phyloP scores from a whole-genome alignment of 805 yeast species.

The Saturnispora kantuleensis region DNA sequence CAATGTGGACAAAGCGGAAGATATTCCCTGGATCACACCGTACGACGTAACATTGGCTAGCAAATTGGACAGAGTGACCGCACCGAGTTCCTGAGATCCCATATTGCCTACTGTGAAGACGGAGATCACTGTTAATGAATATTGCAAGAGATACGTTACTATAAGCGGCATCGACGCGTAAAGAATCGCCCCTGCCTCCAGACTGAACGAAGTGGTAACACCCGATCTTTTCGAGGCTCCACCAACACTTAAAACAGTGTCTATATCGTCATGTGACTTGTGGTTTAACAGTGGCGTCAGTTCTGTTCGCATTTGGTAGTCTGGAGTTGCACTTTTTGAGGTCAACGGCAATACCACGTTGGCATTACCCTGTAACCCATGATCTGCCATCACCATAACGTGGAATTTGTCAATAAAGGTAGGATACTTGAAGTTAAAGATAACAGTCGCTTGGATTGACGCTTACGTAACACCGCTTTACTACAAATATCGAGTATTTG shows the following conservation, averaged over 20 bases:
- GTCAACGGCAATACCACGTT: not conserved
- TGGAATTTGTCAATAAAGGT: too few relatives aligned
- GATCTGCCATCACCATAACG: too few relatives aligned
- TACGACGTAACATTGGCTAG: conserved; percentile 47
- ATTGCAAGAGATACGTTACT: conserved; percentile 43
- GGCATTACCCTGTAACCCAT: conserved; percentile 32
- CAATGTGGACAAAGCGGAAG: conserved; percentile 47
- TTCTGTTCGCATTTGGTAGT: too few relatives aligned
- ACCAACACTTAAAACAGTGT: too few relatives aligned
- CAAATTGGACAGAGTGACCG: conserved; percentile 49
- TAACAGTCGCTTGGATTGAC: too few relatives aligned
- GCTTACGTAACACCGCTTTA: too few relatives aligned
- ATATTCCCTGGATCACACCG: conserved; percentile 47
- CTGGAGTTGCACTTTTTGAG: too few relatives aligned
- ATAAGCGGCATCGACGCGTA: conserved; percentile 40
- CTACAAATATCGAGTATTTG: not conserved
- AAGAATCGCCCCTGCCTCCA: not conserved
- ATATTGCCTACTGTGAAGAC: conserved; percentile 50
- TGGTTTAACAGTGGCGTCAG: too few relatives aligned
- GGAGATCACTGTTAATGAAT: conserved; percentile 43
- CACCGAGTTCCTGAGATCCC: conserved; percentile 49
- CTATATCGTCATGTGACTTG: too few relatives aligned
- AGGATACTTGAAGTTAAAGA: too few relatives aligned
- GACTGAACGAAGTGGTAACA: too few relatives aligned
- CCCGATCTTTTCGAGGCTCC: too few relatives aligned